phyloP scores from a whole-genome alignment of 2,329 filamentous ascomycete genomes.

The Hypoxylon sp. region DNA sequence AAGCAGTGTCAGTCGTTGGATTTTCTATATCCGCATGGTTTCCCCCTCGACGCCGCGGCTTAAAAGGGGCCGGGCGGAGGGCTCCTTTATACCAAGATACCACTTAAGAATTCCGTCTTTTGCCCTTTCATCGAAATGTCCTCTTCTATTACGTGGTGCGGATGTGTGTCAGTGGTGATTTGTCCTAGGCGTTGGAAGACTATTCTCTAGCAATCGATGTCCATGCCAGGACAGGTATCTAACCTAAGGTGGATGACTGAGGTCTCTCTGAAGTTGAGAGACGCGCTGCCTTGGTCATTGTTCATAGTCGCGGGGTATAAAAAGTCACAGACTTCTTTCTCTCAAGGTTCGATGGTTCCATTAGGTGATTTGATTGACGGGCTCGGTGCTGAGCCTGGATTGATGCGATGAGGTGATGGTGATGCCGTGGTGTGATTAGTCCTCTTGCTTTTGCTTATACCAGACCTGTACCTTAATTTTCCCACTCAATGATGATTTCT shows the following conservation, averaged over 20 bases:
- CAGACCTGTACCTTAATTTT: not conserved
- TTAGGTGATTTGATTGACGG: not conserved
- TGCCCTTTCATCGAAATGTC: conserved; percentile 19
- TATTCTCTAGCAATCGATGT: conserved; percentile 18
- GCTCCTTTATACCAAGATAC: conserved; percentile 49
- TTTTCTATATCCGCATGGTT: conserved; percentile 22
- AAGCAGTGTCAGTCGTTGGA: conserved; percentile 26
- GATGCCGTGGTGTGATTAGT: not conserved
- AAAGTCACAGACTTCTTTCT: conserved; percentile 2
- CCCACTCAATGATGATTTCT: not conserved
- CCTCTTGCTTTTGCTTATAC: not conserved
- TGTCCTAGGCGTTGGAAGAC: conserved; percentile 25
- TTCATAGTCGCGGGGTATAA: conserved; percentile 21
- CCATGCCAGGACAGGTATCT: conserved; percentile 1
- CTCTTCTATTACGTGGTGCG: not conserved
- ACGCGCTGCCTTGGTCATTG: not conserved
- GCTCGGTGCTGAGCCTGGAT: not conserved
- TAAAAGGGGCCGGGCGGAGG: conserved; percentile 30
- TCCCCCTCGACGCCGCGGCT: conserved; percentile 29
- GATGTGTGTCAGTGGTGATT: conserved; percentile 5
- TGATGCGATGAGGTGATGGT: not conserved
- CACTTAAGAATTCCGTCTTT: conserved; percentile 45
- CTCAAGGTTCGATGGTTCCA: not conserved
- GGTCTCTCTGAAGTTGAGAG: conserved; percentile 1
- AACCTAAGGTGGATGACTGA: conserved; percentile 8